Percentiles rank a stretch among this genome's conserved stretches.
Conservation (phyloP, 371 early-diverging fungal genomes). For the Rhizomucor pusillus region DNA sequence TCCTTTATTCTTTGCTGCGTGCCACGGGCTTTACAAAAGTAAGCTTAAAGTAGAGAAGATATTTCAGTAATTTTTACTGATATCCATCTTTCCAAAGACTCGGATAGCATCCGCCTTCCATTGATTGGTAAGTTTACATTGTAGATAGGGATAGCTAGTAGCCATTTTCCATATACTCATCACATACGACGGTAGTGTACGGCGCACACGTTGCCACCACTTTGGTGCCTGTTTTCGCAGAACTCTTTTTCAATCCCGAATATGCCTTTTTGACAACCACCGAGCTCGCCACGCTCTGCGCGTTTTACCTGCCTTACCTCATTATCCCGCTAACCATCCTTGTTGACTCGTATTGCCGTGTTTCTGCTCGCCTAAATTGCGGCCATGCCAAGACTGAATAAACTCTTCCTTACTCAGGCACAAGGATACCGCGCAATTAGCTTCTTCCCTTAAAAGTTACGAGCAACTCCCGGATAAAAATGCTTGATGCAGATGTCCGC, state of each 20-base stretch:
- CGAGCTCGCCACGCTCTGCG: constrained; percentile 38
- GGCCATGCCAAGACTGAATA: constrained; percentile 6
- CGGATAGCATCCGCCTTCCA: constrained; percentile 34
- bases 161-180: not conserved
- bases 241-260: constrained; percentile 39
- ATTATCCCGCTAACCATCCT: constrained; percentile 52
- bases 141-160: not conserved
- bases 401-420: no score
- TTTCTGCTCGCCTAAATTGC: constrained; percentile 6
- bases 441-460: no score
- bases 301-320: constrained; percentile 59
- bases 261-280: constrained; percentile 20
- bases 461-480: no score
- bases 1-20: constrained; percentile 67
- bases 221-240: constrained; percentile 48
- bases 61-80: not conserved
- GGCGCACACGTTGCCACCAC: constrained; percentile 66
- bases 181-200: constrained; percentile 42
- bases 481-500: no score
- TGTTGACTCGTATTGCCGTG: constrained; percentile 36
- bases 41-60: constrained; percentile 1
- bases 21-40: constrained; percentile 47
- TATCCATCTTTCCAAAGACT: no score
- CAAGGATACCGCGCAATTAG: no score
- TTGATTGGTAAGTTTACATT: constrained; percentile 32